Conservation (phyloP, 371 early-diverging fungal species). For the Lichtheimia ornata region DNA sequence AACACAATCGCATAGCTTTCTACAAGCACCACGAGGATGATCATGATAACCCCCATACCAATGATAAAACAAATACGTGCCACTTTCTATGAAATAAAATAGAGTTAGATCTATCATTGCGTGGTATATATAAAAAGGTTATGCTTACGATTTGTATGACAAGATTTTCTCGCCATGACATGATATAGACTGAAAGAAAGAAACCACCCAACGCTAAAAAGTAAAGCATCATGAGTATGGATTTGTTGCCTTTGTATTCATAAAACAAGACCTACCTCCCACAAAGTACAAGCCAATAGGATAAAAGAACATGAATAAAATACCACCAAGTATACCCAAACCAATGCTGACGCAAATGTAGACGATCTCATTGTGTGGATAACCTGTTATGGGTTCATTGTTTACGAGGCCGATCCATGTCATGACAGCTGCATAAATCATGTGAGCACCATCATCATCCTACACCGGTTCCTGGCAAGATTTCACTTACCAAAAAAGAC, state of each 20-base stretch:
- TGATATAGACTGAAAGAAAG: constrained; percentile 47
- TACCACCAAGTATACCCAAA: constrained; percentile 38
- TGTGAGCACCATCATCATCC: background rate
- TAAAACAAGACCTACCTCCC: constrained; percentile 28
- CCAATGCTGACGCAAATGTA: constrained; percentile 50
- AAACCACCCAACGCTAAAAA: constrained; percentile 35
- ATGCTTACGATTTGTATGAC: constrained; percentile 53
- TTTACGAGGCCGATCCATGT: constrained; percentile 53
- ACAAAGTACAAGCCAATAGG: constrained; percentile 42
- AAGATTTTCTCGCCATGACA: constrained; percentile 49
- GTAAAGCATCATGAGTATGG: background rate
- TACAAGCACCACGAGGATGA: constrained; percentile 29
- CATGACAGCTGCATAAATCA: constrained; percentile 35
- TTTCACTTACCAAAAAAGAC: constrained; percentile 47
- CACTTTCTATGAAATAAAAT: constrained; percentile 28
- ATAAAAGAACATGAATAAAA: constrained; percentile 34
- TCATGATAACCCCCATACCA: constrained; percentile 45
- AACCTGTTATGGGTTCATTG: constrained; percentile 46
- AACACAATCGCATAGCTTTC: constrained; percentile 47
- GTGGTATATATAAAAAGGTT: constrained; percentile 1
- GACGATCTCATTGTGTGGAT: constrained; percentile 37
- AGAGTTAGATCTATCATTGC: background rate
- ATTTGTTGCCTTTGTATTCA: background rate
- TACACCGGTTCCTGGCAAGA: background rate
- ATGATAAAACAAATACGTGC: constrained; percentile 53